Evolutionary conservation across 257 asterid genomes (phyloP).

Genomic region (Jacaranda copaia): DNA sequence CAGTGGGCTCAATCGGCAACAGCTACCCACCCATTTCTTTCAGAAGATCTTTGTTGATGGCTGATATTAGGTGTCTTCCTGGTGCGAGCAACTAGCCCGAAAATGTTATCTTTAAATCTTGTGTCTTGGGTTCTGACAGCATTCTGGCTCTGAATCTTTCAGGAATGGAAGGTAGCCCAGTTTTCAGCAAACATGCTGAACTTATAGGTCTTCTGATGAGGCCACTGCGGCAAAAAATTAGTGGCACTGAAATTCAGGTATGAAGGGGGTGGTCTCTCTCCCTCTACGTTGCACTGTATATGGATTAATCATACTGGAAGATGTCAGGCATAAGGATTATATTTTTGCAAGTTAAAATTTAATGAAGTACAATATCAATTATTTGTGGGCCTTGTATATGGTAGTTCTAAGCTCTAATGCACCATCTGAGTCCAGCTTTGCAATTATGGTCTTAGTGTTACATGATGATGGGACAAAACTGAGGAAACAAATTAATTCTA

Average conservation of each 20-base stretch:
- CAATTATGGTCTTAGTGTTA: slow-evolving; percentile 7
- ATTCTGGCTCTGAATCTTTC: slow-evolving; percentile 43
- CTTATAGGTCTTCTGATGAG: slow-evolving; percentile 83
- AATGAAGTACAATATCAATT: slow-evolving; percentile 9
- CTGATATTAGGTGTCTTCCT: slow-evolving; percentile 97
- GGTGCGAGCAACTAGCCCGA: slow-evolving; percentile 63
- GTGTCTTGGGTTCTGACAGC: slow-evolving; percentile 40
- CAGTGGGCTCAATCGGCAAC: slow-evolving; percentile 92
- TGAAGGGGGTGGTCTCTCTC: slow-evolving; percentile 26
- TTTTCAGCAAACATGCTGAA: slow-evolving; percentile 73
- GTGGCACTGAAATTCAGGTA: slow-evolving; percentile 98
- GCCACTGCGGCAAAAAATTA: slow-evolving; percentile 82
- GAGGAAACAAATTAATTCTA: not conserved
- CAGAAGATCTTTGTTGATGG: slow-evolving; percentile 77
- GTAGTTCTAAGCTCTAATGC: slow-evolving; percentile 8
- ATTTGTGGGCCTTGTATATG: not conserved
- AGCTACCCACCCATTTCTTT: slow-evolving; percentile 74
- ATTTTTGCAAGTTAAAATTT: slow-evolving; percentile 14
- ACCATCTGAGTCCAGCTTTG: not conserved
- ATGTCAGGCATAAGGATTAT: slow-evolving; percentile 18
- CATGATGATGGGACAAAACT: not conserved
- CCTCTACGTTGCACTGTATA: slow-evolving; percentile 13
- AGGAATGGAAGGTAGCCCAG: slow-evolving; percentile 99
- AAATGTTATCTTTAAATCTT: slow-evolving; percentile 31
- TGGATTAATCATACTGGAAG: slow-evolving; percentile 26